Evolutionary conservation across 2,329 filamentous ascomycete genomes (phyloP).

Genomic region (Blastomyces gilchristii): DNA sequence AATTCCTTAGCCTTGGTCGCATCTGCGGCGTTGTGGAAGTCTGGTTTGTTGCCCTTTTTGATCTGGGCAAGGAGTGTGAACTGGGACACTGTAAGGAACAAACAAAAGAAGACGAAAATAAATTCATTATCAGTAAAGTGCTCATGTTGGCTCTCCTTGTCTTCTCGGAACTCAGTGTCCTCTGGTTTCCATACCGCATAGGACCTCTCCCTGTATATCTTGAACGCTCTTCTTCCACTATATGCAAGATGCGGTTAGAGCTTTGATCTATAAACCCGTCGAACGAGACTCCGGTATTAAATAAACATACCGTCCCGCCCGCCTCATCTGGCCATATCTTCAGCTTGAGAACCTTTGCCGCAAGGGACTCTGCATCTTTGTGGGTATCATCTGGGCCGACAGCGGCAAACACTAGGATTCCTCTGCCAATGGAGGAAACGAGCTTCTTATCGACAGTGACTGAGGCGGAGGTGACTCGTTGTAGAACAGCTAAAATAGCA

Average conservation of each 20-base stretch:
- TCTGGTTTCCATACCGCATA: constrained; percentile 62
- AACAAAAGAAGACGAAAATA: background rate
- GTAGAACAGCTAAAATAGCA: constrained; percentile 61
- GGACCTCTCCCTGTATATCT: constrained; percentile 80
- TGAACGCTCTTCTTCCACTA: constrained; percentile 86
- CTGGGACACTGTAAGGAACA: constrained; percentile 62
- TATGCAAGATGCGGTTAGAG: constrained; percentile 8
- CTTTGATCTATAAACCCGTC: background rate
- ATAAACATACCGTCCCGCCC: constrained; percentile 49
- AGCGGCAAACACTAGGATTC: constrained; percentile 82
- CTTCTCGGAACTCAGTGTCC: background rate
- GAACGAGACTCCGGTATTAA: too few species aligned
- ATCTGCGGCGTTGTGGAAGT: constrained; percentile 80
- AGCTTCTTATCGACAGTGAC: constrained; percentile 88
- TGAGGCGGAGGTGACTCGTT: constrained; percentile 88
- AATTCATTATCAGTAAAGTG: background rate
- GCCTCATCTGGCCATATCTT: constrained; percentile 81
- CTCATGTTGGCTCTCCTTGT: background rate
- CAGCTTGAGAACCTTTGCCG: constrained; percentile 76
- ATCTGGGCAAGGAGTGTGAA: constrained; percentile 88
- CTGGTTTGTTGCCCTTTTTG: constrained; percentile 92
- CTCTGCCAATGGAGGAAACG: constrained; percentile 82
- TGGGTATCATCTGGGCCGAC: constrained; percentile 82
- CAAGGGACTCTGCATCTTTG: constrained; percentile 76
- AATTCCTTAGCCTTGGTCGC: constrained; percentile 67